A percentile compares a stretch with the other conserved stretches of the same genome.
Conservation (phyloP, 2,329 filamentous ascomycete species). For the Orbilia quercus region DNA sequence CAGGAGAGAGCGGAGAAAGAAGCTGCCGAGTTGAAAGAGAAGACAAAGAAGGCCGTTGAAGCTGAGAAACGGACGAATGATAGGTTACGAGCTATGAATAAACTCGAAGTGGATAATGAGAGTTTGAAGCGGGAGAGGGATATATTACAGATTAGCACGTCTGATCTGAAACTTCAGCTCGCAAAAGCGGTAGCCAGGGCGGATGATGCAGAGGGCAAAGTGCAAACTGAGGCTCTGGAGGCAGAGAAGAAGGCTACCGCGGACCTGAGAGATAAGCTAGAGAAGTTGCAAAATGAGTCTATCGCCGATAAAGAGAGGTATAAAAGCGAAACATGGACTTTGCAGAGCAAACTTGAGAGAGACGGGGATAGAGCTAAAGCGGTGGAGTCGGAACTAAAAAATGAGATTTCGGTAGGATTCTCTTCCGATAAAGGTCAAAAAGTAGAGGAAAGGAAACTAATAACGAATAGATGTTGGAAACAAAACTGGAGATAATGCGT, state of each 20-base stretch:
- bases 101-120: slow-evolving; percentile 42
- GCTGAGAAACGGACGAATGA: slow-evolving; percentile 63
- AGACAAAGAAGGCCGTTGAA: slow-evolving; percentile 67
- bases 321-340: slow-evolving; percentile 71
- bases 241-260: slow-evolving; percentile 71
- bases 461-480: slow-evolving; percentile 74
- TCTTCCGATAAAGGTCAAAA: slow-evolving; percentile 59
- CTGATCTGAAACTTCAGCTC: slow-evolving; percentile 69
- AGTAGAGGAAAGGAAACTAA: background rate
- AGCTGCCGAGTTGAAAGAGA: slow-evolving; percentile 65
- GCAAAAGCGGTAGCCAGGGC: slow-evolving; percentile 72
- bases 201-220: slow-evolving; percentile 74
- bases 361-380: slow-evolving; percentile 75
- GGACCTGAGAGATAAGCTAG: slow-evolving; percentile 68
- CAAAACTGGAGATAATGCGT: slow-evolving; percentile 88
- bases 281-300: slow-evolving; percentile 57
- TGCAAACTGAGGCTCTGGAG: slow-evolving; percentile 75
- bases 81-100: slow-evolving; percentile 54
- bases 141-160: slow-evolving; percentile 67
- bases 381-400: slow-evolving; percentile 77
- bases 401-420: slow-evolving; percentile 70
- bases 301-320: slow-evolving; percentile 64
- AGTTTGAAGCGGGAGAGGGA: slow-evolving; percentile 54
- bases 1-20: slow-evolving; percentile 71
- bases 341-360: slow-evolving; percentile 83